Evolutionary conservation across 441 rosid species (phyloP), one percentile per base, ranked within the genome.

Genomic region (Jatropha podagrica): DNA sequence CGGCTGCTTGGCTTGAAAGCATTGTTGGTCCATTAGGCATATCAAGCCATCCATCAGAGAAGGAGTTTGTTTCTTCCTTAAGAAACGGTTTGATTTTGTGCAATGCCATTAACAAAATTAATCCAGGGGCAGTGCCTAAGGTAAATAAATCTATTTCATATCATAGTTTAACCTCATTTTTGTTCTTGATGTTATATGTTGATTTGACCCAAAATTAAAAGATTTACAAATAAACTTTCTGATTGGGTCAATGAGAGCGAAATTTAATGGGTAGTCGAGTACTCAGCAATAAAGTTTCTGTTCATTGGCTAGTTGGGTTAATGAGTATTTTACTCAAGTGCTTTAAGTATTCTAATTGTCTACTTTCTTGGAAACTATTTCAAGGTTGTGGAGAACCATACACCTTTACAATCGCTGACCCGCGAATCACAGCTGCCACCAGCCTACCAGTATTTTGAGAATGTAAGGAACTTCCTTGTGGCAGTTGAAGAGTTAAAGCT

Each of bases 401-500:
- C 83, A 63, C 74, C 84, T 73, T 17, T 83, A 77, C 89, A 83
- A 68, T 85, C 90, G 9, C 65, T 82, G 59, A 83, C 74, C 68
- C 78, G 91, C 51, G 95, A 93, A 74, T 83, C 79, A 48, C 98
- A 93, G 69, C 96, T 92, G 32, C 81, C 89, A 66, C 86, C 85
- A 4, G 99, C 98, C 46, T 95, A 87, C 81, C 99, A 95, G 76
- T 92, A 93, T 76, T 95, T 95, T 65, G 98, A 95, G 84, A 95
- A 95, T 76, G 95, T 92, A 11, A 77, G 88, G 71, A 95, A 95
- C 81, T 93, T 95, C 85, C 85, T 95, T 59, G 89, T 93, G 75
- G 95, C 98, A 17, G 74, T 95, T 42, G 86, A 93, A 71, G 94
- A 89, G 67, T 83, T 95, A 77, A 95, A 88, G 78, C 87, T 95